A percentile compares a stretch with the other conserved stretches of the same genome.
phyloP scores from a whole-genome alignment of 164 flowering plant species.

The Annona squamosa region DNA sequence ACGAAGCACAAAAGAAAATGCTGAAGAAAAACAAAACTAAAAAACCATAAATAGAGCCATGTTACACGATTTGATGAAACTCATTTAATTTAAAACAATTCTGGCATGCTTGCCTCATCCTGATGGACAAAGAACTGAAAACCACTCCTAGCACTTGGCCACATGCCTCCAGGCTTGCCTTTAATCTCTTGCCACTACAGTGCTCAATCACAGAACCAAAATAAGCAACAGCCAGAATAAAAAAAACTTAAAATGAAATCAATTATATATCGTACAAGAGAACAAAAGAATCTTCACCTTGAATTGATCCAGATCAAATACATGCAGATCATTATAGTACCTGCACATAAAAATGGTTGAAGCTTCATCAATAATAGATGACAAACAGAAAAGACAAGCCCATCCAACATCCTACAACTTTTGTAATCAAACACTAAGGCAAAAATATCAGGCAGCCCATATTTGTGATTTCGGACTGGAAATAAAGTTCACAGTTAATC shows the following conservation, averaged over 20 bases:
- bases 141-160: slow-evolving; percentile 98
- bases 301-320: slow-evolving; percentile 89
- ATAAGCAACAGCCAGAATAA: background rate
- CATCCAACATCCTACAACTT: background rate
- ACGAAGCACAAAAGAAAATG: no score
- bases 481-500: no score
- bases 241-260: background rate
- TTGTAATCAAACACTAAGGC: no score
- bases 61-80: background rate
- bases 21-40: no score
- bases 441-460: no score
- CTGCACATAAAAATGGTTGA: slow-evolving; percentile 32
- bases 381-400: slow-evolving; percentile 10
- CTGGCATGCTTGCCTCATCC: slow-evolving; percentile 62
- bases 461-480: no score
- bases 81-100: background rate
- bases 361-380: background rate
- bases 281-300: slow-evolving; percentile 46
- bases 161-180: slow-evolving; percentile 80
- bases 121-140: slow-evolving; percentile 88
- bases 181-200: slow-evolving; percentile 97
- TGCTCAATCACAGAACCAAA: slow-evolving; percentile 9
- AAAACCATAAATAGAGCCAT: no score
- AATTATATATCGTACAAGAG: no score
- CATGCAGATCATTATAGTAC: slow-evolving; percentile 78